Percentiles rank a stretch among this genome's conserved stretches.
phyloP scores from a whole-genome alignment of 2,329 filamentous ascomycete species.

The Aspergillus candidus region DNA sequence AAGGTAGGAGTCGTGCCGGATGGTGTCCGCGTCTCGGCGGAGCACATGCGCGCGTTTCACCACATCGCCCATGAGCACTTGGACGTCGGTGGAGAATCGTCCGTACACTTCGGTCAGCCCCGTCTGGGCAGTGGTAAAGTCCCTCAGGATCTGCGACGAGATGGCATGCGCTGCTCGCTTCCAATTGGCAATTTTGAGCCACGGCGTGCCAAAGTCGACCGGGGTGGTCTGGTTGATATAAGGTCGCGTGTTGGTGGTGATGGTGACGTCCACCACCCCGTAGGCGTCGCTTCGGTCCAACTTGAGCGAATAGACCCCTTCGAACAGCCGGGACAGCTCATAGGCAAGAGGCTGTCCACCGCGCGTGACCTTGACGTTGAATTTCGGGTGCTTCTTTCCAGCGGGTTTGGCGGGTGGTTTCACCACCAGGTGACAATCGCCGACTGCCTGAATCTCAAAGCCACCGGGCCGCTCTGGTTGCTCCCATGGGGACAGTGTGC shows the following conservation, averaged over 20 bases:
- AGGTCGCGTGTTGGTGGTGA: constrained; percentile 35
- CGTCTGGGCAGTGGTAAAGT: constrained; percentile 34
- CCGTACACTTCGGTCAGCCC: constrained; percentile 33
- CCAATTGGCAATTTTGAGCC: constrained; percentile 44
- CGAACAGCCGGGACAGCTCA: constrained; percentile 46
- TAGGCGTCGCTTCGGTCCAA: constrained; percentile 46
- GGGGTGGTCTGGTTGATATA: constrained; percentile 30
- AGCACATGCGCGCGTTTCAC: constrained; percentile 31
- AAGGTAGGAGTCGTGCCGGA: constrained; percentile 21
- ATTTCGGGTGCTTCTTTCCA: constrained; percentile 41
- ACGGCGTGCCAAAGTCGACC: constrained; percentile 42
- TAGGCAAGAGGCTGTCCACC: constrained; percentile 37
- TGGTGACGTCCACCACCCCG: constrained; percentile 45
- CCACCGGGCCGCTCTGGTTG: constrained; percentile 28
- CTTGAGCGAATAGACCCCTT: constrained; percentile 49
- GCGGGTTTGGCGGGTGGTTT: constrained; percentile 43
- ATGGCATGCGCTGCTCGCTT: constrained; percentile 35
- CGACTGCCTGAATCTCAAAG: constrained; percentile 51
- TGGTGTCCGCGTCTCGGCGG: constrained; percentile 23
- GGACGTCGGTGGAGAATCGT: constrained; percentile 34
- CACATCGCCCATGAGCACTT: constrained; percentile 33
- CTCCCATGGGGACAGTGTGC: constrained; percentile 17
- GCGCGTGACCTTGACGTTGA: constrained; percentile 46
- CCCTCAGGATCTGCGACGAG: constrained; percentile 31
- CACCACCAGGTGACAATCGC: constrained; percentile 49